Percentiles rank a stretch among this genome's conserved stretches.
Evolutionary conservation across 2,329 filamentous ascomycete genomes (phyloP).

Genomic region (Chrysoporthe cubensis): DNA sequence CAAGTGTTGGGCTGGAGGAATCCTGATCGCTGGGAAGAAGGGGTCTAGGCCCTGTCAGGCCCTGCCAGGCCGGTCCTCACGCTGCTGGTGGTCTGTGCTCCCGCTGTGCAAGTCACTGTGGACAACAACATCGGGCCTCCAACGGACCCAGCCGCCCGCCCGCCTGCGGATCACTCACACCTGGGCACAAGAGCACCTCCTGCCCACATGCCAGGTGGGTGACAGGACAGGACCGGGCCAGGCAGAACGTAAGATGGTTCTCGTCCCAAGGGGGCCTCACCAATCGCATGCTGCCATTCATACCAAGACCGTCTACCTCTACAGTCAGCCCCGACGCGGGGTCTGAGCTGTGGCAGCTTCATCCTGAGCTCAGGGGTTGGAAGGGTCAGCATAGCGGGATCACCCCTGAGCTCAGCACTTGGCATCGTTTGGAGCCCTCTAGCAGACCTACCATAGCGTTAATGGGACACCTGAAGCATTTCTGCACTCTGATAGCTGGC

Average conservation of each 20-base stretch:
- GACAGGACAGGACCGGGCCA: background rate
- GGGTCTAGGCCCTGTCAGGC: constrained; percentile 11
- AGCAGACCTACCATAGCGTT: too few relatives aligned
- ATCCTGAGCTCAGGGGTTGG: too few relatives aligned
- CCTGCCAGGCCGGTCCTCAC: background rate
- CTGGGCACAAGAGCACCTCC: background rate
- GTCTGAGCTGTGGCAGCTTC: too few relatives aligned
- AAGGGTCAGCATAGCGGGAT: too few relatives aligned
- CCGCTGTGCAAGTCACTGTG: background rate
- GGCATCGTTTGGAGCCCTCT: too few relatives aligned
- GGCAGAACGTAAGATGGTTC: too few relatives aligned
- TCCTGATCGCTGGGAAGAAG: background rate
- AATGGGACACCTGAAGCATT: too few relatives aligned
- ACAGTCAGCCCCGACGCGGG: too few relatives aligned
- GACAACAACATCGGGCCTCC: background rate
- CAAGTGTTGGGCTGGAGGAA: background rate
- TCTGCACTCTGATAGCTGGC: too few relatives aligned
- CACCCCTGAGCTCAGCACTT: too few relatives aligned
- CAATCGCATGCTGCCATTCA: background rate
- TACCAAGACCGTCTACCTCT: background rate
- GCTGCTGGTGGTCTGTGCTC: background rate
- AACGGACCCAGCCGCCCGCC: background rate
- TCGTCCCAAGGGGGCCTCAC: background rate
- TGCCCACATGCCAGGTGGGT: background rate
- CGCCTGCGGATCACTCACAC: background rate